Evolutionary conservation across 768 basidiomycete species (phyloP), one percentile per base, ranked within the genome.

Genomic region (Lactarius akahatsu): DNA sequence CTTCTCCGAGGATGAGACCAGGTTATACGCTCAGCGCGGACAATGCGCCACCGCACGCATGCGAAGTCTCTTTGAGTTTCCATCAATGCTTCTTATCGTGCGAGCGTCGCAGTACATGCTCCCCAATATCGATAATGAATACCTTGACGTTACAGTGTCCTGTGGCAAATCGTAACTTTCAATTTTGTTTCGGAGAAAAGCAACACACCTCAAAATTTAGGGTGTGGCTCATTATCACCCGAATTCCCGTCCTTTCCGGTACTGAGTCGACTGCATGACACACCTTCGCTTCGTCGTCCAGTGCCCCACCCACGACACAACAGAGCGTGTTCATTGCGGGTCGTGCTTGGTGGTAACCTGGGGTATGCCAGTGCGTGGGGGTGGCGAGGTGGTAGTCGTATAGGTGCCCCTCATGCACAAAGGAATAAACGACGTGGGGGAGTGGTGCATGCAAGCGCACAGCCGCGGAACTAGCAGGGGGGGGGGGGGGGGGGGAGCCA

Each of bases 191-290:
- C n/a, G 54, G 47, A 57, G 30, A 32, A 66, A 52, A 68, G 20
- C 2, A 4, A 74, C 80, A 30, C 69, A 86, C 89, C 67, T 81
- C 81, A 71, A 97, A 94, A 74, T 96, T 83, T 1, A 96, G 96
- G 1, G 96, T 98, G 76, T 98, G 97, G 0, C 96, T 96, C 93
- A 96, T 95, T 54, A 99, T 85, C 86, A 96, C 87, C 71, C 92
- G 79, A 34, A 91, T 95, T 1, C 94, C 94, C 1, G 92, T 89
- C 75, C 83, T 85, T 38, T 81, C 73, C 61, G 92, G 77, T n/a
- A 96, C 89, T 32, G 80, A 77, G 63, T 91, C 87, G 0, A 94
- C 94, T 30, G 30, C 30, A 4, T 30, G 5, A 30, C 30, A 30
- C 30, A 30, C 30, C 30, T 30, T 30, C 30, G 30, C 30, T 30